Evolutionary conservation across 2,329 filamentous ascomycete genomes (phyloP).

Genomic region (Penicillium sp.): DNA sequence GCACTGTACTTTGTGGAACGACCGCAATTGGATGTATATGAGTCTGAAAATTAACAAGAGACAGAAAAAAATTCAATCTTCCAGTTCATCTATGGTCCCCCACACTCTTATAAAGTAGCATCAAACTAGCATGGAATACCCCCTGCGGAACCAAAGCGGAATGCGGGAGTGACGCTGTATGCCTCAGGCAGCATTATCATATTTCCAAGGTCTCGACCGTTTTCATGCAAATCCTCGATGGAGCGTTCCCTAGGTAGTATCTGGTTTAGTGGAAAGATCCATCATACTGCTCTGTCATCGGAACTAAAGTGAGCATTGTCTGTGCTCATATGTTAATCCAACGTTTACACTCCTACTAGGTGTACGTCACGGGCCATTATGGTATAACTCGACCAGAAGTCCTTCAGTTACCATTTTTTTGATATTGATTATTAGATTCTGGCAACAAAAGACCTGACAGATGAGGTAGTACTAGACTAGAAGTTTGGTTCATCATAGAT

Average conservation of each 20-base stretch:
- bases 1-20: not conserved
- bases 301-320: not conserved
- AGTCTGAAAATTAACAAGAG: not conserved
- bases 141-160: constrained; percentile 6
- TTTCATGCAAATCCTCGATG: constrained; percentile 4
- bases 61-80: not conserved
- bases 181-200: constrained; percentile 10
- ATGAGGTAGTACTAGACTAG: not conserved
- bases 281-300: not conserved
- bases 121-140: not conserved
- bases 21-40: not conserved
- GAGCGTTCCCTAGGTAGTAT: not conserved
- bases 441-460: not conserved
- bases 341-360: not conserved
- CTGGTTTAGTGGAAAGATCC: not conserved
- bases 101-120: not conserved
- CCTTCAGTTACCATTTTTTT: too few species aligned
- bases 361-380: not conserved
- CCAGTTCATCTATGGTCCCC: not conserved
- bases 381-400: not conserved
- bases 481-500: not conserved
- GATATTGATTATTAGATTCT: not conserved
- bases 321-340: not conserved
- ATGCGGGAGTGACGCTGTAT: constrained; percentile 4
- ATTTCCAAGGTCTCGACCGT: constrained; percentile 7